phyloP scores from a whole-genome alignment of 768 basidiomycete genomes.

The Myochromella boudieri region DNA sequence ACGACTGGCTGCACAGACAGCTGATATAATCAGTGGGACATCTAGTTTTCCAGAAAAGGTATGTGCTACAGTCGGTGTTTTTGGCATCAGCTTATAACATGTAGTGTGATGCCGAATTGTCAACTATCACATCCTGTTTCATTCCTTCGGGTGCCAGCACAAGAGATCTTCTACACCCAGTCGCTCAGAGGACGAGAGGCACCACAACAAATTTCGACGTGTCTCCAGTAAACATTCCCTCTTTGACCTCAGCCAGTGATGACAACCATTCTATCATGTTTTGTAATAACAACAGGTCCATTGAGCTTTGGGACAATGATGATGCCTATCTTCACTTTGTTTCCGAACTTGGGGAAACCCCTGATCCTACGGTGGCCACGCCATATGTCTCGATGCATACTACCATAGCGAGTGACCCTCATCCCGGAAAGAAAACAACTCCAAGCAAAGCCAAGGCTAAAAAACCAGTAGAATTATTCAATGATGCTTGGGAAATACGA shows the following conservation, averaged over 20 bases:
- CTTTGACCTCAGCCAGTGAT: constrained; percentile 3
- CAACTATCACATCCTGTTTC: neutral
- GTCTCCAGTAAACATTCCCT: constrained; percentile 1
- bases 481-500: constrained; percentile 40
- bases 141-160: constrained; percentile 19
- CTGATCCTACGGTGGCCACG: no score
- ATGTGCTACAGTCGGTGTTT: neutral
- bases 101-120: constrained; percentile 17
- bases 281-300: neutral
- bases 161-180: constrained; percentile 27
- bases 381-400: neutral
- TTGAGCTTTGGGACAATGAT: constrained; percentile 19
- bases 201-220: constrained; percentile 3
- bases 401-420: no score
- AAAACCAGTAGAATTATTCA: constrained; percentile 24
- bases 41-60: constrained; percentile 1
- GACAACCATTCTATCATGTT: neutral
- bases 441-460: constrained; percentile 16
- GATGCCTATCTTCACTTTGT: constrained; percentile 36
- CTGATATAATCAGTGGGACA: neutral
- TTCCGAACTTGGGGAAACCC: constrained; percentile 22
- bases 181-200: constrained; percentile 12
- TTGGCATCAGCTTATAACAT: constrained; percentile 30
- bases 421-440: no score
- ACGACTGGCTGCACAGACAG: no score